Evolutionary conservation across 2,329 filamentous ascomycete genomes (phyloP), one percentile per base, ranked within the genome.

Genomic region (Sordariomycetes sp.): DNA sequence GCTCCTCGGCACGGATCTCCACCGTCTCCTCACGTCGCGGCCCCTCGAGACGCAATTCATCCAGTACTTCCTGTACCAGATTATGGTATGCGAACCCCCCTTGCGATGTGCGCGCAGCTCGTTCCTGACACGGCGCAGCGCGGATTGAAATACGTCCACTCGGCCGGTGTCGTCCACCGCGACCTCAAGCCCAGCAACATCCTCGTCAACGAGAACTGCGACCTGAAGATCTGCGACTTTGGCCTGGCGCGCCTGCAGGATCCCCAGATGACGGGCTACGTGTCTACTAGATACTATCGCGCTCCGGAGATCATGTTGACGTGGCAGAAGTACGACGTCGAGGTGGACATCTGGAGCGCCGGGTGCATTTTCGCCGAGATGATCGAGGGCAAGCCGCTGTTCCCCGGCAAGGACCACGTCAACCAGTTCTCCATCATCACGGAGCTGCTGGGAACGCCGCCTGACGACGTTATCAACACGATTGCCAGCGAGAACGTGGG

Each of bases 381-480:
- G 94, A 82, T 99, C 60, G 93, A 97, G 76, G 94, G 94, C 70
- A 97, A 97, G 77, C 94, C 94, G 35, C 78, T 99, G 24, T 99
- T 99, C 80, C 94, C 94, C 0, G 94, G 94, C 71, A 99, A 99
- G 77, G 94, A 99, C 70, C 94, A 99, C 70, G 94, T 99, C 74
- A 96, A 99, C 76, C 94, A 99, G 72, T 99, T 99, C 74, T 97
- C 92, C 64, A 99, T 99, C 78, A 99, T 99, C 71, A 99, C 94
- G 22, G 94, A 99, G 72, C 82, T 99, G 46, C 82, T 99, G 51
- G 94, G 94, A 53, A 97, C 94, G 37, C 94, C 94, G 12, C 94
- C 94, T 40, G 92, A 97, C 72, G 94, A 99, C 80, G 94, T 99
- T 67, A 97, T 99, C 71, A 88, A 96, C 76, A 96, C 90, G 50